Conservation (phyloP, 768 basidiomycete genomes). For the Astraeus odoratus region DNA sequence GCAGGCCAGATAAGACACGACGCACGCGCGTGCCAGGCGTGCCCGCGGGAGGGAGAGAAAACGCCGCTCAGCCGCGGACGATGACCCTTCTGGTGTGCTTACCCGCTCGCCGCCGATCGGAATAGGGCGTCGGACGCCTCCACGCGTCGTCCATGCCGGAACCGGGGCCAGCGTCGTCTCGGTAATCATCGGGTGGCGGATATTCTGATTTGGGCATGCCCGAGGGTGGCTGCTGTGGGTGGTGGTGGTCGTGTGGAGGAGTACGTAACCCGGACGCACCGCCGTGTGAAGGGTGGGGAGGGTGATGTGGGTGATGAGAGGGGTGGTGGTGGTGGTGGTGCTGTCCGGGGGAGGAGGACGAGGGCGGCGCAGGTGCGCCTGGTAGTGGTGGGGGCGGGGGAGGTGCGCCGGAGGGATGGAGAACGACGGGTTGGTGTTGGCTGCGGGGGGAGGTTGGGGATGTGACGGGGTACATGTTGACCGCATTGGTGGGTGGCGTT, state of each 20-base stretch:
- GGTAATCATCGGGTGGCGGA: constrained; percentile 40
- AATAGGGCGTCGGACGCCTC: constrained; percentile 65
- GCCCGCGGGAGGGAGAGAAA: neutral
- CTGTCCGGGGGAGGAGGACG: neutral
- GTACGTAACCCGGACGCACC: constrained; percentile 33
- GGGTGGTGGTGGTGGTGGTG: constrained; percentile 17
- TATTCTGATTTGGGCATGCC: constrained; percentile 22
- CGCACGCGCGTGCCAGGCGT: too few species aligned
- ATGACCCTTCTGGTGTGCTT: constrained; percentile 75
- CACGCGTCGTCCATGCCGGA: constrained; percentile 52
- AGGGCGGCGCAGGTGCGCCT: neutral
- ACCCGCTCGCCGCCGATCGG: constrained; percentile 68
- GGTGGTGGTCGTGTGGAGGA: constrained; percentile 37
- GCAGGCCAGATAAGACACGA: too few species aligned
- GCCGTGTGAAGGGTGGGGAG: constrained; percentile 24
- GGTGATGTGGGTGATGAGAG: constrained; percentile 18
- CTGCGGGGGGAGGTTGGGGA: neutral
- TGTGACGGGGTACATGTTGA: neutral
- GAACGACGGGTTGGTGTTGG: too few species aligned
- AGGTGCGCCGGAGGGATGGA: too few species aligned
- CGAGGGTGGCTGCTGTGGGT: constrained; percentile 26
- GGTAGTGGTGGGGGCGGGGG: too few species aligned
- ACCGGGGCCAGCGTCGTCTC: constrained; percentile 31
- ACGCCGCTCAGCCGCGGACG: constrained; percentile 30
- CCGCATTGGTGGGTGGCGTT: neutral